Evolutionary conservation across 1,284 basidiomycete genomes (phyloP).

Genomic region (Malassezia dermatis): DNA sequence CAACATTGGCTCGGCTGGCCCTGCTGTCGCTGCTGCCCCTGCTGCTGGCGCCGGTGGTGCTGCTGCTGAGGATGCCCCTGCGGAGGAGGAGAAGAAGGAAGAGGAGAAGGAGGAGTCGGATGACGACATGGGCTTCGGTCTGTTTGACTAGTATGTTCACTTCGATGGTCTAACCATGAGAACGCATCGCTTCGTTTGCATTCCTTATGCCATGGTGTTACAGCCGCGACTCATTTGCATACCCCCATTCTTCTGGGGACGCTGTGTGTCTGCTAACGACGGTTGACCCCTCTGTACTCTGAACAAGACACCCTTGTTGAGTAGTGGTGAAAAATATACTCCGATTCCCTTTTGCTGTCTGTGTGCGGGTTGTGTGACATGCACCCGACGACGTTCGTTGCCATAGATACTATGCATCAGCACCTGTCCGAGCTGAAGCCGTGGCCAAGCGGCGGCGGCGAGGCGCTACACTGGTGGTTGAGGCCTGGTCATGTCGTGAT

Average conservation of each 20-base stretch:
- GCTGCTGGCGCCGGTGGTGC: slow-evolving; percentile 56
- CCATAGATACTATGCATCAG: neutral
- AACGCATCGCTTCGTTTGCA: slow-evolving; percentile 6
- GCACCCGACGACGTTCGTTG: neutral
- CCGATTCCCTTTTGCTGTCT: slow-evolving; percentile 11
- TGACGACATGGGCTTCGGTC: slow-evolving; percentile 22
- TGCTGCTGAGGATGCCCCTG: slow-evolving; percentile 60
- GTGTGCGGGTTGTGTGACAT: neutral
- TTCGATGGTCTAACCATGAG: neutral
- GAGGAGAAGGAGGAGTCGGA: slow-evolving; percentile 49
- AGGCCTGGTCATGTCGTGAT: neutral
- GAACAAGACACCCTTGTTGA: slow-evolving; percentile 7
- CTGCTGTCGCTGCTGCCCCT: slow-evolving; percentile 50
- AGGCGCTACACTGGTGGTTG: too few species aligned
- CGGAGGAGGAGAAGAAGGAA: slow-evolving; percentile 66
- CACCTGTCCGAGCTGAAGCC: neutral
- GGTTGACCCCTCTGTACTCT: slow-evolving; percentile 4
- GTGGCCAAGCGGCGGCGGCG: too few species aligned
- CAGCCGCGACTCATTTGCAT: neutral
- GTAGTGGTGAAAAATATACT: slow-evolving; percentile 20
- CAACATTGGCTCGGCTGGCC: slow-evolving; percentile 76
- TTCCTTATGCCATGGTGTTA: slow-evolving; percentile 11
- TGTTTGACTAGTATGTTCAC: slow-evolving; percentile 15
- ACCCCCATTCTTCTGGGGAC: too few species aligned
- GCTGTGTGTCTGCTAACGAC: slow-evolving; percentile 2